These are phyloP conservation scores for Chenopodium suecicum DNA, from an alignment of 148 eudicot species.

Conservation along the genomic window DNA sequence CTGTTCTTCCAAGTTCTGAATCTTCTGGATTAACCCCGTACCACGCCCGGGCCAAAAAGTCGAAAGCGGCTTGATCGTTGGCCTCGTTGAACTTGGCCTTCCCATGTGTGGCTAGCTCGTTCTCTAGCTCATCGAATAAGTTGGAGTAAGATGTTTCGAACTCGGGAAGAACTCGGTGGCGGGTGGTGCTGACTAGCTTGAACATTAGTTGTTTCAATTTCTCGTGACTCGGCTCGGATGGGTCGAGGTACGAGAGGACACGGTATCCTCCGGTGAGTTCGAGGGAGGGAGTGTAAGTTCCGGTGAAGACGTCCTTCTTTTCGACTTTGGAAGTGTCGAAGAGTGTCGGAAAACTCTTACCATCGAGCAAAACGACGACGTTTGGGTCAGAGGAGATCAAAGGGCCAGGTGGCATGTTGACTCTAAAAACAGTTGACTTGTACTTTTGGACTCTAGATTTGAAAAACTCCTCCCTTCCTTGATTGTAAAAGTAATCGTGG, in stretches of 20 bases:
- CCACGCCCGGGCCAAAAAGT: constrained; percentile 56
- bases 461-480: constrained; percentile 81
- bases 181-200: constrained; percentile 38
- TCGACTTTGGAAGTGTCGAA: constrained; percentile 78
- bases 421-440: constrained; percentile 68
- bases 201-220: constrained; percentile 67
- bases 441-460: constrained; percentile 65
- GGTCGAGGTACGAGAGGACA: constrained; percentile 73
- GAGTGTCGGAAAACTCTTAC: constrained; percentile 58
- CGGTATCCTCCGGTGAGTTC: constrained; percentile 92
- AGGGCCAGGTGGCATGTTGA: constrained; percentile 95
- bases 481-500: constrained; percentile 71
- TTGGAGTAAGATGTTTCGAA: constrained; percentile 46
- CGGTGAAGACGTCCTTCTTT: constrained; percentile 74
- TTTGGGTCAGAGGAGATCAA: constrained; percentile 52
- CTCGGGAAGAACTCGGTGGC: constrained; percentile 64
- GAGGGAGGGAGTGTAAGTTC: constrained; percentile 74
- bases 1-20: constrained; percentile 51
- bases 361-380: constrained; percentile 82
- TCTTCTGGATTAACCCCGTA: constrained; percentile 45
- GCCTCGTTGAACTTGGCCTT: constrained; percentile 52
- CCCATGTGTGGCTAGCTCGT: constrained; percentile 44
- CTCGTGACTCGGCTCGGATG: constrained; percentile 75
- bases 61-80: constrained; percentile 69
- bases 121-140: constrained; percentile 53